Evolutionary conservation across 2,329 filamentous ascomycete genomes (phyloP), one percentile per base, ranked within the genome.

Genomic region (Aspergillus sp.): DNA sequence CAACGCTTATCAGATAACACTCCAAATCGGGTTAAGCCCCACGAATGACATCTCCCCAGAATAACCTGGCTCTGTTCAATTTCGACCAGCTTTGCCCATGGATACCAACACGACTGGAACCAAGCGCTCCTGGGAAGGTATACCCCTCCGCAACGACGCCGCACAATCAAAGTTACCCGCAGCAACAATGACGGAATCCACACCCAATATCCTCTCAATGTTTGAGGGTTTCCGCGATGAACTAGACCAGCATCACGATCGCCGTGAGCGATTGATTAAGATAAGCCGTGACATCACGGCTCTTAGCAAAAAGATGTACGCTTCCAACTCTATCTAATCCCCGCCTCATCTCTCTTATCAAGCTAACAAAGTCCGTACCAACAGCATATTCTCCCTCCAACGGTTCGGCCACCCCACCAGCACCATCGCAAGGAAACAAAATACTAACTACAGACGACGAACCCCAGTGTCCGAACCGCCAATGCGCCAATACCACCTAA

Each of bases 291-390:
- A 99, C 73, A 90, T 99, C 58, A 99, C 95, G 6, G 92, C 91
- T 0, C 81, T 92, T 54, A 96, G 91, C 76, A 99, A 99, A 82
- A 99, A 98, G 79, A 96, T 98, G 92, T 96, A 76, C 77, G 82
- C 64, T 37, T 33, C 23, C 25, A 46, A 2, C 35, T 47, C 2
- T 25, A 15, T 17, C 19, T 52, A 35, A n/a, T 37, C 27, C 33
- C 7, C 27, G 35, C 31, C 21, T 31, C 33, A 37, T 6, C 33
- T 39, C 37, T n/a, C 60, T 11, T n/a, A 15, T 11, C 12, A 6
- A 37, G 14, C 40, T 57, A 51, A 56, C 25, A 11, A 15, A 19
- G 7, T 11, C 12, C 44, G 14, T n/a, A 23, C n/a, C 19, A 21
- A 41, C 61, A 93, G 90, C 58, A 95, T 95, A 66, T 95, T 95